Conservation (phyloP, 2,329 filamentous ascomycete species). For the Microdochium bolleyi region DNA sequence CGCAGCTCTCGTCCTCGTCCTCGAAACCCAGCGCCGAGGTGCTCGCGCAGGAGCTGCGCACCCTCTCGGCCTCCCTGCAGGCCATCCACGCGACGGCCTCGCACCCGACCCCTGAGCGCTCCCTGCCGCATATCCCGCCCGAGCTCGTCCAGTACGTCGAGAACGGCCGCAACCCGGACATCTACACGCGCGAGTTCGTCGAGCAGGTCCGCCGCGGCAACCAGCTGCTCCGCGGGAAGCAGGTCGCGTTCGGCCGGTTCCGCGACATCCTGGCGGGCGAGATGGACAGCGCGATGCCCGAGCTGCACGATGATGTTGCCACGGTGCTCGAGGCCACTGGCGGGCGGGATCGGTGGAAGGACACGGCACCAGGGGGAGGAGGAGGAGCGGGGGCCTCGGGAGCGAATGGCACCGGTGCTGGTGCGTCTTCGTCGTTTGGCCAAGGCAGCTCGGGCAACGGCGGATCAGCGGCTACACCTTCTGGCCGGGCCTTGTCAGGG, state of each 20-base stretch:
- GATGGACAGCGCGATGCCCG: conserved; percentile 50
- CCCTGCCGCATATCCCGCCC: conserved; percentile 46
- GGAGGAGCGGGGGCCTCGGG: conserved; percentile 1
- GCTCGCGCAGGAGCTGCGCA: conserved; percentile 42
- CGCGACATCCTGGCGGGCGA: conserved; percentile 54
- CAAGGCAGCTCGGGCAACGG: background rate
- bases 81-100: conserved; percentile 31
- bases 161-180: conserved; percentile 64
- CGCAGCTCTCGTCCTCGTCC: background rate
- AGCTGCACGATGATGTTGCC: conserved; percentile 45
- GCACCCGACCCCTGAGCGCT: conserved; percentile 15
- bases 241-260: conserved; percentile 51
- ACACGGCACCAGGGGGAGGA: background rate
- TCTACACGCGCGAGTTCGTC: conserved; percentile 67
- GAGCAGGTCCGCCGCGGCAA: conserved; percentile 59
- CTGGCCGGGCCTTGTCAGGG: background rate
- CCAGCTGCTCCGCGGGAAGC: conserved; percentile 60
- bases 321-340: conserved; percentile 40
- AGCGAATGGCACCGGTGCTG: background rate
- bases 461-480: background rate
- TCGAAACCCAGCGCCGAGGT: conserved; percentile 43
- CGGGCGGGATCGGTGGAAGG: background rate
- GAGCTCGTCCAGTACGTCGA: conserved; percentile 64
- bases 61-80: conserved; percentile 29
- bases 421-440: background rate